Percentiles rank a stretch among this genome's conserved stretches.
phyloP scores from a whole-genome alignment of 345 rosid genomes.

The Pugionium dolabratum region DNA sequence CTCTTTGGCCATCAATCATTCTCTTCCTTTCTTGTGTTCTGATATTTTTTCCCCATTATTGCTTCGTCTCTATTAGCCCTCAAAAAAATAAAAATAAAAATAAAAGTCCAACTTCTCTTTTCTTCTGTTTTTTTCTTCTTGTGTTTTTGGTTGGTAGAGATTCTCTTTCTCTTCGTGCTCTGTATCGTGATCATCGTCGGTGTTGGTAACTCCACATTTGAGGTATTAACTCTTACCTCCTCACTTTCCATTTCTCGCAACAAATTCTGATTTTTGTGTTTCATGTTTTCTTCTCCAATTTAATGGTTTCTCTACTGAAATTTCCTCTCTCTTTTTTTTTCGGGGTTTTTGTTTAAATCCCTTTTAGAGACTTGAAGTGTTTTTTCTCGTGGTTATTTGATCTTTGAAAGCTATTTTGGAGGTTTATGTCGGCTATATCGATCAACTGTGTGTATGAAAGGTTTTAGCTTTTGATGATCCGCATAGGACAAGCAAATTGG shows the following conservation, averaged over 20 bases:
- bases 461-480: constrained; percentile 30
- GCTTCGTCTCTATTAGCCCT: no score
- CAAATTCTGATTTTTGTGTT: constrained; percentile 14
- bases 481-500: constrained; percentile 1
- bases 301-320: constrained; percentile 5
- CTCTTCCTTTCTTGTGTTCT: constrained; percentile 32
- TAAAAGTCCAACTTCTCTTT: constrained; percentile 33
- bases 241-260: constrained; percentile 20
- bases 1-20: constrained; percentile 37
- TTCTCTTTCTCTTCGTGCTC: constrained; percentile 30
- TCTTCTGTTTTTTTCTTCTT: neutral
- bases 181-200: constrained; percentile 45
- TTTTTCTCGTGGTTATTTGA: neutral
- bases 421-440: constrained; percentile 14
- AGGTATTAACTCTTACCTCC: constrained; percentile 34
- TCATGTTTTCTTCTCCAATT: constrained; percentile 16
- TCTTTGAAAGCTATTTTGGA: neutral
- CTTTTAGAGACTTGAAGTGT: neutral
- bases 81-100: no score
- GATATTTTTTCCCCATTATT: neutral
- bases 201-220: constrained; percentile 43
- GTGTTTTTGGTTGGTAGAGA: constrained; percentile 35
- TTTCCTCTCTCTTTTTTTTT: neutral
- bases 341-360: constrained; percentile 30
- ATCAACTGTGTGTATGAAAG: constrained; percentile 15